phyloP scores from a whole-genome alignment of 768 basidiomycete genomes.

The Amanita muscaria region DNA sequence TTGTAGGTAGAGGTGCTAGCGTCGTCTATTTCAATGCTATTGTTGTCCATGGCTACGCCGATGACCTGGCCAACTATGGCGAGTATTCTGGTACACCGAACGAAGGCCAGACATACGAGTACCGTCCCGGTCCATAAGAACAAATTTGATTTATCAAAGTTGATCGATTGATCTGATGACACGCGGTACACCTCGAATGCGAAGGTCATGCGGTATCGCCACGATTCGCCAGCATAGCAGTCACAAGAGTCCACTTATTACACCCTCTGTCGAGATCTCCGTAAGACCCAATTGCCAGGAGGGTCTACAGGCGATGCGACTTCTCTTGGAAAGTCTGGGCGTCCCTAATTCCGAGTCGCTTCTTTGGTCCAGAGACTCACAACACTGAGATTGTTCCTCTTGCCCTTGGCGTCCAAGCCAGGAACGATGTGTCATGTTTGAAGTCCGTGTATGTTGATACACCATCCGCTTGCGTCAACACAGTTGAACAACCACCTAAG shows the following conservation, averaged over 20 bases:
- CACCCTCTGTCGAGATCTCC: conserved; percentile 86
- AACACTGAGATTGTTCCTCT: conserved; percentile 98
- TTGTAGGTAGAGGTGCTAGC: conserved; percentile 85
- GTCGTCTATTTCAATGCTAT: conserved; percentile 73
- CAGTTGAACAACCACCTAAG: conserved; percentile 14
- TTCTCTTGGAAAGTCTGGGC: conserved; percentile 93
- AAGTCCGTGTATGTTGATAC: conserved; percentile 30
- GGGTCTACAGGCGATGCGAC: conserved; percentile 92
- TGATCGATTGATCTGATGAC: conserved; percentile 95
- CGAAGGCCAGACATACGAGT: conserved; percentile 98
- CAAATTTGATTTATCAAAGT: conserved; percentile 31
- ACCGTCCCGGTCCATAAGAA: conserved; percentile 21
- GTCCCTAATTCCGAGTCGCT: conserved; percentile 95
- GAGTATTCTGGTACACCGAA: conserved; percentile 98
- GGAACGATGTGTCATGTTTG: conserved; percentile 20
- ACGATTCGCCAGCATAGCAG: conserved; percentile 99
- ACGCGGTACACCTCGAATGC: conserved; percentile 81
- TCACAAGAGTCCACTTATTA: conserved; percentile 81
- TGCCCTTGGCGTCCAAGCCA: conserved; percentile 79
- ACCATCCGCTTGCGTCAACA: conserved; percentile 28
- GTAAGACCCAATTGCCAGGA: conserved; percentile 99
- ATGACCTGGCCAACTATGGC: conserved; percentile 98
- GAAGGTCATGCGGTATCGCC: conserved; percentile 98
- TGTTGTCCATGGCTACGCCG: conserved; percentile 88
- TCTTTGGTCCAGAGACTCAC: conserved; percentile 97